Base-by-base conservation (phyloP, 306 rosid species). In the Inga laurina region DNA sequence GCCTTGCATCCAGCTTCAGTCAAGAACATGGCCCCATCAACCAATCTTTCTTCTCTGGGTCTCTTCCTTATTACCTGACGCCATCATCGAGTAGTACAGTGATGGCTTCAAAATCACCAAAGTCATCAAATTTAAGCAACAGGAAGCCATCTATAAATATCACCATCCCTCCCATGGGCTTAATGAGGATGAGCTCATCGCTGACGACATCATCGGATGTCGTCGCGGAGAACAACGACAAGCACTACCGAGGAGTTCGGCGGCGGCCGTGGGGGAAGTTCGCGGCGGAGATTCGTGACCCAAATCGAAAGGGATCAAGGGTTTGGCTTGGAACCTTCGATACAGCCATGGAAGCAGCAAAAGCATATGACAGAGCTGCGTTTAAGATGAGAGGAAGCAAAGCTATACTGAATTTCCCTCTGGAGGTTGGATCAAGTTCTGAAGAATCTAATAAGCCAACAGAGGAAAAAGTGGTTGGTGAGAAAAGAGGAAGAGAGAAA, bases 291-390 rank as follows among this genome's bases (percentile, higher is more conserved):
- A 88, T 88, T 9, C 90, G 90, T 4, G 88, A 88, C 66, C 88
- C 90, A 0, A 85, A 76, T 74, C 59, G 83, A 61, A 85, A 85
- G 81, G 90, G 90, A 0, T 82, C 88, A 22, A 82, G 88, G 57
- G 88, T 88, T 2, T 88, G 90, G 90, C 90, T 88, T 41, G 88
- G 90, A 73, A 88, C 90, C 10, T 88, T 88, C 82, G 88, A 84
- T 27, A 87, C 90, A 0, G 90, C 90, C 64, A n/a, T 87, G 57
- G 90, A 87, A 79, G 90, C 90, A 66, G 90, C 90, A 3, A 82
- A 66, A 79, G 90, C 90, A 77, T 88, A 88, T 77, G 90, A 88
- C 15, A 85, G 75, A 83, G 88, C 90, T 22, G 90, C 90, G 57
- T 88, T 88, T 59, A 74, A 49, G 85, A 82, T 88, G 90, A 88